phyloP scores from a whole-genome alignment of 345 rosid genomes.

The Gynandropsis gynandra region DNA sequence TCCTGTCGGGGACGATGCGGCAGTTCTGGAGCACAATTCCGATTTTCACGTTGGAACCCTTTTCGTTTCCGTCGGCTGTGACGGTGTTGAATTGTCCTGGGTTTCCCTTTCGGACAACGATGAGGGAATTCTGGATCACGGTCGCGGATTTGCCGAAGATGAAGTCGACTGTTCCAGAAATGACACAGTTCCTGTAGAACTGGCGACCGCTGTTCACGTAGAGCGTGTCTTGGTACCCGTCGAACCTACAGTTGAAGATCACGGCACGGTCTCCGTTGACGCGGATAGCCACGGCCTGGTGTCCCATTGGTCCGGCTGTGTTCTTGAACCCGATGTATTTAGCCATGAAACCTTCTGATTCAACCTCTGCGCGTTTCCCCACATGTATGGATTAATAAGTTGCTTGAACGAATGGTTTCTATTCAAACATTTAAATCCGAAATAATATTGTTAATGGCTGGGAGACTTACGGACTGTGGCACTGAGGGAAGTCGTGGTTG shows the following conservation, averaged over 20 bases:
- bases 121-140: conserved; percentile 58
- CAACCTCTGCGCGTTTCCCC: conserved; percentile 36
- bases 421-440: neutral
- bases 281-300: conserved; percentile 67
- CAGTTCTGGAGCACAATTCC: conserved; percentile 69
- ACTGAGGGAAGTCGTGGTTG: conserved; percentile 43
- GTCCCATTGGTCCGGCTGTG: conserved; percentile 63
- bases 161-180: conserved; percentile 75
- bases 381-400: neutral
- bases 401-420: neutral
- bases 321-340: conserved; percentile 55
- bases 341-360: conserved; percentile 52
- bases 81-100: conserved; percentile 45
- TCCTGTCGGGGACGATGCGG: conserved; percentile 58
- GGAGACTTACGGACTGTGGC: conserved; percentile 38
- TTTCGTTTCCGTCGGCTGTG: conserved; percentile 52
- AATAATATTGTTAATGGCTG: neutral
- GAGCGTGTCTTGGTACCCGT: conserved; percentile 69
- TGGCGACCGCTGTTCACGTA: conserved; percentile 50
- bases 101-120: conserved; percentile 46
- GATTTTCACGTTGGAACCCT: conserved; percentile 23
- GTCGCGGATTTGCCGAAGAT: conserved; percentile 57
- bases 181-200: conserved; percentile 58
- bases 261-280: conserved; percentile 46
- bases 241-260: conserved; percentile 52